These are phyloP conservation scores for Chytriomyces sp. DNA, from an alignment of 192 early-diverging fungal genomes.

Conservation along the genomic window DNA sequence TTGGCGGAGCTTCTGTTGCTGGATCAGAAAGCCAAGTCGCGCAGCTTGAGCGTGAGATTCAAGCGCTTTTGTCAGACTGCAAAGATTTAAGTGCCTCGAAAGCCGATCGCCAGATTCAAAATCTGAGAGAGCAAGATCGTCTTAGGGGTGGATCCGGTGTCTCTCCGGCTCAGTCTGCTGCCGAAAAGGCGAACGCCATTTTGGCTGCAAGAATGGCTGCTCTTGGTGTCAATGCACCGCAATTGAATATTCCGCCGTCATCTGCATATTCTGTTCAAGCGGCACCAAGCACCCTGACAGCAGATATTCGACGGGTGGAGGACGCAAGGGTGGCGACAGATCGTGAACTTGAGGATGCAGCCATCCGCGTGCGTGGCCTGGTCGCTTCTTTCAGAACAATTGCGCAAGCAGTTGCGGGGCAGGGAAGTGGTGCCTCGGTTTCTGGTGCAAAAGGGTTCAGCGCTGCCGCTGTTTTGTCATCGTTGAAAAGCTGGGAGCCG, in stretches of 20 bases:
- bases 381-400: slow-evolving; percentile 28
- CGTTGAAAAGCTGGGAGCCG: slow-evolving; percentile 49
- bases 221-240: slow-evolving; percentile 49
- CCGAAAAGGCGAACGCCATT: slow-evolving; percentile 47
- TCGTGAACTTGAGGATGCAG: slow-evolving; percentile 48
- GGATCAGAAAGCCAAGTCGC: slow-evolving; percentile 27
- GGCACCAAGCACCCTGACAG: slow-evolving; percentile 14
- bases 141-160: slow-evolving; percentile 24
- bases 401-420: slow-evolving; percentile 5
- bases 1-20: neutral
- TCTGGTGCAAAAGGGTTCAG: slow-evolving; percentile 32
- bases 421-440: slow-evolving; percentile 2
- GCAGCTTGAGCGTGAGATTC: slow-evolving; percentile 46
- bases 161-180: slow-evolving; percentile 16
- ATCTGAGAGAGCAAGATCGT: slow-evolving; percentile 26
- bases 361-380: slow-evolving; percentile 37
- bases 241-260: slow-evolving; percentile 28
- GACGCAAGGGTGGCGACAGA: slow-evolving; percentile 32
- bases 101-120: slow-evolving; percentile 36
- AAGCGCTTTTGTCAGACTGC: slow-evolving; percentile 39
- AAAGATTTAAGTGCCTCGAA: slow-evolving; percentile 19
- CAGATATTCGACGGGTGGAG: slow-evolving; percentile 48
- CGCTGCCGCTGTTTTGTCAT: slow-evolving; percentile 20
- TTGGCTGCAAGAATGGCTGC: slow-evolving; percentile 59
- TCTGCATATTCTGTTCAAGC: slow-evolving; percentile 6